phyloP scores from a whole-genome alignment of 2,329 filamentous ascomycete species.

The Aulographum hederae region DNA sequence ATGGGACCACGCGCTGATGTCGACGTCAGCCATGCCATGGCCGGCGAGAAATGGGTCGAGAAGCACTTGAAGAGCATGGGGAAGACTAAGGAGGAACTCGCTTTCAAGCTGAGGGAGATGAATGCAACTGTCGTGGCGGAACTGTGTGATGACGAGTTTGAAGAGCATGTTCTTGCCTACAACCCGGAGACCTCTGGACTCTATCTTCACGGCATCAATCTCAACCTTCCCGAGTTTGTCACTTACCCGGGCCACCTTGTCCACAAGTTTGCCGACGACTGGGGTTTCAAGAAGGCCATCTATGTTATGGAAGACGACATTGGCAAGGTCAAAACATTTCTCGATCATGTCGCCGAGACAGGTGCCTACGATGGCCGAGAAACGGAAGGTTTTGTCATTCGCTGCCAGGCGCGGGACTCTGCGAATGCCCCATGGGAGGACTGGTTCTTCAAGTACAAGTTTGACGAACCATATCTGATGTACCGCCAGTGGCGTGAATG shows the following conservation, averaged over 20 bases:
- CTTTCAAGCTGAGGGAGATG: conserved; percentile 52
- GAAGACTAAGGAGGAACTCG: conserved; percentile 62
- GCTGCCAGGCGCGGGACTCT: conserved; percentile 52
- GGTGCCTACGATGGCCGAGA: conserved; percentile 82
- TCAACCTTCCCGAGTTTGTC: conserved; percentile 81
- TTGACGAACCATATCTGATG: conserved; percentile 96
- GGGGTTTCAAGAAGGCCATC: conserved; percentile 85
- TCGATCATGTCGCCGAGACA: conserved; percentile 72
- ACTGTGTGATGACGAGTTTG: conserved; percentile 87
- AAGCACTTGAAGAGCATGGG: conserved; percentile 60
- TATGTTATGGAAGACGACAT: conserved; percentile 63
- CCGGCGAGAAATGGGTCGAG: conserved; percentile 68
- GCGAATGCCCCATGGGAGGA: conserved; percentile 45
- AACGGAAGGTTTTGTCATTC: conserved; percentile 91
- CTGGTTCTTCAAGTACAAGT: conserved; percentile 99
- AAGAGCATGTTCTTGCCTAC: conserved; percentile 92
- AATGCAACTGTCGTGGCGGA: conserved; percentile 94
- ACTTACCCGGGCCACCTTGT: conserved; percentile 75
- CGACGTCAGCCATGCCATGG: conserved; percentile 63
- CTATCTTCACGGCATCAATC: conserved; percentile 89
- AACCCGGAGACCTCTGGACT: conserved; percentile 66
- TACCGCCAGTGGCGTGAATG: conserved; percentile 97
- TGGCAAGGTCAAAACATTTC: conserved; percentile 54
- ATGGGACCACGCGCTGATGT: conserved; percentile 61
- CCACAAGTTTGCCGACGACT: conserved; percentile 72